phyloP scores from a whole-genome alignment of 2,329 filamentous ascomycete species.

The Colletotrichum trifolii region DNA sequence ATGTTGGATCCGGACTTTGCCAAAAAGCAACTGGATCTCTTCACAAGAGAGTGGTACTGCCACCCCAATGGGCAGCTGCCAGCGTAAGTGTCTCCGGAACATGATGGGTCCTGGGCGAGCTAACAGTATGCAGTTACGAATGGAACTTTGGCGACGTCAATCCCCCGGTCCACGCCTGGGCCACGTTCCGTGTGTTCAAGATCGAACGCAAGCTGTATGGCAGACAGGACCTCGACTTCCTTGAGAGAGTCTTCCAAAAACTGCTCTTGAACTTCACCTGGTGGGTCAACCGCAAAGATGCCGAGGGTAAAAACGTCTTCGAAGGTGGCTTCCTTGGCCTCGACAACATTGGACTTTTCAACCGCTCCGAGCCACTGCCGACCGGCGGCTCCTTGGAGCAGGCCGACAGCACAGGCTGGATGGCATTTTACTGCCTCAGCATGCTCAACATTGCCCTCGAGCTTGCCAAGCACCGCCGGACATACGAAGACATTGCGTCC shows the following conservation, averaged over 20 bases:
- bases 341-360: constrained; percentile 98
- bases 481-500: constrained; percentile 95
- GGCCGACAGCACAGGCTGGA: constrained; percentile 98
- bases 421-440: constrained; percentile 96
- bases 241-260: constrained; percentile 97
- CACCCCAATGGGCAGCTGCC: constrained; percentile 96
- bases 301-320: constrained; percentile 95
- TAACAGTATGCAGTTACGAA: constrained; percentile 67
- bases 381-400: constrained; percentile 95
- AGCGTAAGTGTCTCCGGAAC: constrained; percentile 65
- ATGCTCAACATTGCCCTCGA: constrained; percentile 98
- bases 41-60: constrained; percentile 98
- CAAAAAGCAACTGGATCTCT: constrained; percentile 96
- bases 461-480: constrained; percentile 92
- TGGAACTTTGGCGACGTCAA: constrained; percentile 99
- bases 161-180: constrained; percentile 95
- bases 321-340: constrained; percentile 95
- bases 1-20: constrained; percentile 99
- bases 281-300: constrained; percentile 98
- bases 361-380: constrained; percentile 92
- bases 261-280: constrained; percentile 96
- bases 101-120: background rate
- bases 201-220: constrained; percentile 98
- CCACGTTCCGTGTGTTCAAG: constrained; percentile 95
- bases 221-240: constrained; percentile 91